Conservation (phyloP, 768 basidiomycete genomes). For the Boletus tomentosulus region DNA sequence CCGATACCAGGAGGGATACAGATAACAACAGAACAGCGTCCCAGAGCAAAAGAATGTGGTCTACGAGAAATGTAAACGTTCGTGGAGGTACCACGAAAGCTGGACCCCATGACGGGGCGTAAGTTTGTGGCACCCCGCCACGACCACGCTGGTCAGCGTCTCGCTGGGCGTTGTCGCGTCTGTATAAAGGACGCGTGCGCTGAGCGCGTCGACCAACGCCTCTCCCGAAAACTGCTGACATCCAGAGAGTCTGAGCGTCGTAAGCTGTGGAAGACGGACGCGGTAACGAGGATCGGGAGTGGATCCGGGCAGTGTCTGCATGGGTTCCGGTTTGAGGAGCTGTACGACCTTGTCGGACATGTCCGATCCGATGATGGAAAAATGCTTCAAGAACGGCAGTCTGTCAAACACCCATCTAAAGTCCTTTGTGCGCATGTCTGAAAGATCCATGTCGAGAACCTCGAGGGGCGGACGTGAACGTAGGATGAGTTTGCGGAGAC, state of each 20-base stretch:
- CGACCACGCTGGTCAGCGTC: conserved; percentile 24
- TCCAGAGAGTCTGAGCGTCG: conserved; percentile 49
- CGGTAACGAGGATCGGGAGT: conserved; percentile 17
- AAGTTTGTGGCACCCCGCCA: conserved; percentile 23
- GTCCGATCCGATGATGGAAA: conserved; percentile 74
- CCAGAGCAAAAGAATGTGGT: not conserved
- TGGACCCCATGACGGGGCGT: conserved; percentile 17
- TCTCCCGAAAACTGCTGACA: conserved; percentile 63
- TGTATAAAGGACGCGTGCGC: conserved; percentile 42
- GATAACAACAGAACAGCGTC: conserved; percentile 6
- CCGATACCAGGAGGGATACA: not conserved
- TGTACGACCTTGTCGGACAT: conserved; percentile 72
- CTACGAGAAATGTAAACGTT: conserved; percentile 28
- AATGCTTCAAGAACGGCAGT: conserved; percentile 51
- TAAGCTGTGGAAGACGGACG: conserved; percentile 54
- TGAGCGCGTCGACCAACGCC: conserved; percentile 50
- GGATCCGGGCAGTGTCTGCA: conserved; percentile 4
- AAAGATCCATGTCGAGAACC: conserved; percentile 73
- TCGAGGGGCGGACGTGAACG: conserved; percentile 61
- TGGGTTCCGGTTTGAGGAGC: conserved; percentile 46
- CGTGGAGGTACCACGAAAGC: conserved; percentile 23
- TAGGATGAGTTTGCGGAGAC: conserved; percentile 58
- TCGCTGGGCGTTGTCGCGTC: conserved; percentile 29
- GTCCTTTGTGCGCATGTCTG: conserved; percentile 82
- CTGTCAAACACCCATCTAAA: conserved; percentile 64